These are phyloP conservation scores for Cryptococcus sp. DNA, from an alignment of 1,284 basidiomycete genomes.

Conservation along the genomic window DNA sequence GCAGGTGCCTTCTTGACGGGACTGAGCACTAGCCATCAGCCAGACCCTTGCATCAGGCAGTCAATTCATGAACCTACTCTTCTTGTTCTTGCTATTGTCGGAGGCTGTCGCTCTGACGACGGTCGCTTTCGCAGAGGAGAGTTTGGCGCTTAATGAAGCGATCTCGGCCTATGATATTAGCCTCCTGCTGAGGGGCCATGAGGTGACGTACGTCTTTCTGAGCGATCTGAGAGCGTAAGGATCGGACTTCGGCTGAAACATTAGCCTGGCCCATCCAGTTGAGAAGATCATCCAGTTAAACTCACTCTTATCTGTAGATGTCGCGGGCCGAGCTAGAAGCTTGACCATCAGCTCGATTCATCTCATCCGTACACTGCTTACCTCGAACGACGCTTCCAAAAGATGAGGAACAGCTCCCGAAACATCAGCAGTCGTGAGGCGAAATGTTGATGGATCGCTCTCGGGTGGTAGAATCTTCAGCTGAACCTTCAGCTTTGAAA, in stretches of 20 bases:
- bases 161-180: slow-evolving; percentile 12
- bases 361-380: slow-evolving; percentile 1
- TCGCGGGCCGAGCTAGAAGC: not conserved
- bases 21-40: not conserved
- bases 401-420: not conserved
- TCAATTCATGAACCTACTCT: slow-evolving; percentile 4
- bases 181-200: not conserved
- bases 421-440: not conserved
- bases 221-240: slow-evolving; percentile 15
- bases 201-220: slow-evolving; percentile 24
- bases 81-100: slow-evolving; percentile 18
- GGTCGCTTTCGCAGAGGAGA: slow-evolving; percentile 21
- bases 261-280: too few species aligned
- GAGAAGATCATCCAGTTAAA: too few species aligned
- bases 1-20: slow-evolving; percentile 10
- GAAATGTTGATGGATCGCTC: not conserved
- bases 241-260: slow-evolving; percentile 17
- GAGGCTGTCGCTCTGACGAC: slow-evolving; percentile 14
- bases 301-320: not conserved
- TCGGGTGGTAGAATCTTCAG: slow-evolving; percentile 10
- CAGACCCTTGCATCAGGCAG: not conserved
- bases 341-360: not conserved
- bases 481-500: slow-evolving; percentile 3
- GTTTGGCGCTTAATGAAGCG: slow-evolving; percentile 13
- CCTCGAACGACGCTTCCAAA: slow-evolving; percentile 9